phyloP scores from a whole-genome alignment of 2,329 filamentous ascomycete genomes.

The Botrytis fragariae region DNA sequence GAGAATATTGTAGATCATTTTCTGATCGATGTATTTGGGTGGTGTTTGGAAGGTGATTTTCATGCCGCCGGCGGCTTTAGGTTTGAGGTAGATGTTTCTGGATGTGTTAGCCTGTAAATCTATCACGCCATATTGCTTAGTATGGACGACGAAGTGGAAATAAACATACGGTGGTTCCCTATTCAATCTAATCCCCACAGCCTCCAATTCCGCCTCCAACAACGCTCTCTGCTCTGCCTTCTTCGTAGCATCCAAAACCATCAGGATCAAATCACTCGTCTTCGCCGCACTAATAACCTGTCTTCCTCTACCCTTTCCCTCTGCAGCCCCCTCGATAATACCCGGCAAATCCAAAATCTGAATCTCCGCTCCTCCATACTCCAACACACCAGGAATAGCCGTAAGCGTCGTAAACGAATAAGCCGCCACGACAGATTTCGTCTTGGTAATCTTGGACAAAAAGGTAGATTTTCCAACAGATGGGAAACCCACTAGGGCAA shows the following conservation, averaged over 20 bases:
- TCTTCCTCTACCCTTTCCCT: slow-evolving; percentile 91
- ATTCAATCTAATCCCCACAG: slow-evolving; percentile 92
- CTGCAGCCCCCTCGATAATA: slow-evolving; percentile 95
- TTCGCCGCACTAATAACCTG: slow-evolving; percentile 98
- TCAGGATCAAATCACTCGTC: slow-evolving; percentile 94
- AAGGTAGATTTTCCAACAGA: slow-evolving; percentile 99
- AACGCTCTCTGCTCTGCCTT: slow-evolving; percentile 87
- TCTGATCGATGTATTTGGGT: slow-evolving; percentile 90
- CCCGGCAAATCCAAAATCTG: slow-evolving; percentile 96
- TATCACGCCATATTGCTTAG: too few relatives aligned
- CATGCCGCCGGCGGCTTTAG: slow-evolving; percentile 95
- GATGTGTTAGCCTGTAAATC: background rate
- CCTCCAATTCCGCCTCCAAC: slow-evolving; percentile 88
- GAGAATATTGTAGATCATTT: slow-evolving; percentile 96
- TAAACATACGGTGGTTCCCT: slow-evolving; percentile 74
- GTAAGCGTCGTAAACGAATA: slow-evolving; percentile 98
- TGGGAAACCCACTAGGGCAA: slow-evolving; percentile 96
- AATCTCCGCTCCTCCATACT: slow-evolving; percentile 97
- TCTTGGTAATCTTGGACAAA: slow-evolving; percentile 98
- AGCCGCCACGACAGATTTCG: slow-evolving; percentile 89
- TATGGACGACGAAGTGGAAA: background rate
- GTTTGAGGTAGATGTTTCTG: slow-evolving; percentile 95
- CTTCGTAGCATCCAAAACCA: slow-evolving; percentile 97
- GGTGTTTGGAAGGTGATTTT: slow-evolving; percentile 94
- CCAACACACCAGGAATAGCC: slow-evolving; percentile 93